Evolutionary conservation across 352 stramenopile genomes (phyloP), one percentile per base, ranked within the genome.

Genomic region (Phytopythium mirpurense): DNA sequence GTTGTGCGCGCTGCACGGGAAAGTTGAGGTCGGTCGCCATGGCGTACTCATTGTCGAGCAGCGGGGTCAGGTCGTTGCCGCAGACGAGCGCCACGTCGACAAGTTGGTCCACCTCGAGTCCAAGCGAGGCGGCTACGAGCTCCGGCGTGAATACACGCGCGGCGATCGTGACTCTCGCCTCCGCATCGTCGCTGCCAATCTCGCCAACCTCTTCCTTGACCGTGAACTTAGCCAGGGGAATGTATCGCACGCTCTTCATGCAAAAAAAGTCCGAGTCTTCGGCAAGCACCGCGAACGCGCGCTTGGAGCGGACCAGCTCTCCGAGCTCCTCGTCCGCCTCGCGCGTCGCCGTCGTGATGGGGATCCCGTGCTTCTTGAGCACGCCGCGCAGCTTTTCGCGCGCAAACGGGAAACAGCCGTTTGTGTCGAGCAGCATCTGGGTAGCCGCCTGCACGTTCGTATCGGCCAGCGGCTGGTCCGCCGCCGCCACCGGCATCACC

Each of bases 181-280:
- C 0, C 56, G 21, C 11, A 60, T 44, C 49, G 3, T 1, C 9
- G 14, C 16, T 19, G 14, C 18, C 24, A n/a, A 24, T n/a, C 9
- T 27, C 31, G 14, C 18, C 24, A n/a, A 24, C 19, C 3, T 31
- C 31, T 19, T 65, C 44, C 41, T 83, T 65, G 6, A 81, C 53
- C 0, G 18, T 51, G 1, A 89, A 52, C 27, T 71, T 78, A 0
- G 49, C 23, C 43, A 95, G 89, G 10, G 83, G 83, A 48, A 96
- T 92, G 55, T 96, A 97, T 45, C 65, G 69, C 9, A 86, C 71
- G 10, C 75, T 75, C 9, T 72, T 73, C 81, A 96, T 94, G 55
- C 87, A 73, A 16, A 96, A 57, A 57, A 95, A 97, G 54, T 97
- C 89, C 50, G 86, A 96, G 67, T 97, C 89, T 37, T 92, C 74